A percentile compares a stretch with the other conserved stretches of the same genome.
Conservation (phyloP, 805 yeast species). For the Spathaspora boniae region DNA sequence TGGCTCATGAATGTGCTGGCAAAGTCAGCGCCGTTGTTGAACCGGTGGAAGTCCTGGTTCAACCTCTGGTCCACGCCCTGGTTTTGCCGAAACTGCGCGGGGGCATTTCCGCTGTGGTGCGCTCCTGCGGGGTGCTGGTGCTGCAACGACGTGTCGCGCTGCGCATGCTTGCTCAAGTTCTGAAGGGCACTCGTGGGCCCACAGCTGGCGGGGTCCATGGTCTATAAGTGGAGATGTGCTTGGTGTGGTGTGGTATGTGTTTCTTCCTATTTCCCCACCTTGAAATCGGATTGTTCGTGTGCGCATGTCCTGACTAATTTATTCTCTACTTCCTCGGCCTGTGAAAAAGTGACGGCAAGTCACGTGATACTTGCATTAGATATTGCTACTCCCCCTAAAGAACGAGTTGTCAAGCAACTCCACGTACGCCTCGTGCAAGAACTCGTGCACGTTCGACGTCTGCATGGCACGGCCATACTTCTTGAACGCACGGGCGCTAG, state of each 20-base stretch:
- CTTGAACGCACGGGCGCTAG: constrained; percentile 62
- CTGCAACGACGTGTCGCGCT: constrained; percentile 36
- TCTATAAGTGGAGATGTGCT: no score
- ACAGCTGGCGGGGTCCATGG: constrained; percentile 38
- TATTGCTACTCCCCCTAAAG: not conserved
- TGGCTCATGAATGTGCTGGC: constrained; percentile 12
- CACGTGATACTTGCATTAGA: no score
- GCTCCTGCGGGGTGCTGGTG: constrained; percentile 6
- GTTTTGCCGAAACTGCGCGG: no score
- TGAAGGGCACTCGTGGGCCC: constrained; percentile 44
- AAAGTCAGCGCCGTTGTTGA: constrained; percentile 18
- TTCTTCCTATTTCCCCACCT: no score
- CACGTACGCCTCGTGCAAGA: constrained; percentile 61
- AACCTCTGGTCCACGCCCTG: constrained; percentile 28
- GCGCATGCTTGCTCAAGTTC: constrained; percentile 39
- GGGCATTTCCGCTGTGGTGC: constrained; percentile 11
- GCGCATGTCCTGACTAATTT: no score
- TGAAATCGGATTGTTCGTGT: no score
- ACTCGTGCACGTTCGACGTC: constrained; percentile 74
- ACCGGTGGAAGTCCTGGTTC: constrained; percentile 38
- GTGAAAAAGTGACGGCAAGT: no score
- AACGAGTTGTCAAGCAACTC: constrained; percentile 22
- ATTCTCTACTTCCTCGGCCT: no score
- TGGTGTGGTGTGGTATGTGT: no score
- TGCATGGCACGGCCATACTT: constrained; percentile 75